Conservation (phyloP, 2,329 filamentous ascomycete genomes). For the Arthrinium puccinioides region DNA sequence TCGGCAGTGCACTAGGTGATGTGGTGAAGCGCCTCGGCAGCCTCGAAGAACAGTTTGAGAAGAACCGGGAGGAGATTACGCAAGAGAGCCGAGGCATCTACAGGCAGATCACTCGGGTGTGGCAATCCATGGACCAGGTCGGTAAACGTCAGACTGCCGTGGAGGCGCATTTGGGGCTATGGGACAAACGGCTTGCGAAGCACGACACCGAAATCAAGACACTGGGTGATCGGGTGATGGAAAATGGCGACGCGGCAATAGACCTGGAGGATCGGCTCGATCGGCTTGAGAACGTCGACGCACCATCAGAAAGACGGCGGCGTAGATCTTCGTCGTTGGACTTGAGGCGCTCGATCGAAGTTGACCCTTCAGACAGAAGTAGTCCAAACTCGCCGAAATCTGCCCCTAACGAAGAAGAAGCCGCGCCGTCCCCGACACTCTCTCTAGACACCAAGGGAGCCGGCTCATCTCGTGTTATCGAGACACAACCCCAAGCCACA, state of each 20-base stretch:
- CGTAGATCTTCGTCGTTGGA: no score
- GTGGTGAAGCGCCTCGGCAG: constrained; percentile 38
- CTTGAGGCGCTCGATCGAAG: no score
- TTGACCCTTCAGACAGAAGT: constrained; percentile 11
- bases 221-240: constrained; percentile 40
- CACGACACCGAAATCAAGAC: constrained; percentile 35
- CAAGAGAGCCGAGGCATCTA: constrained; percentile 48
- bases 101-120: constrained; percentile 45
- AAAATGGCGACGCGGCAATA: constrained; percentile 42
- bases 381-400: background rate
- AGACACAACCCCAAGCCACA: background rate
- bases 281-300: constrained; percentile 33
- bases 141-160: constrained; percentile 28
- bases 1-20: constrained; percentile 21
- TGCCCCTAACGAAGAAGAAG: background rate
- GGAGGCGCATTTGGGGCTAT: constrained; percentile 29
- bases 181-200: constrained; percentile 32
- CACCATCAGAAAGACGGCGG: constrained; percentile 18
- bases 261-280: constrained; percentile 49
- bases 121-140: constrained; percentile 42
- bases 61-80: constrained; percentile 40
- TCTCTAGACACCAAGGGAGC: background rate
- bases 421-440: background rate
- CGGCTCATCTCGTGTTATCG: constrained; percentile 2
- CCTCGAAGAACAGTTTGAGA: constrained; percentile 48